Evolutionary conservation across 176 grass and related monocot genomes (phyloP).

Genomic region (Canna indica): DNA sequence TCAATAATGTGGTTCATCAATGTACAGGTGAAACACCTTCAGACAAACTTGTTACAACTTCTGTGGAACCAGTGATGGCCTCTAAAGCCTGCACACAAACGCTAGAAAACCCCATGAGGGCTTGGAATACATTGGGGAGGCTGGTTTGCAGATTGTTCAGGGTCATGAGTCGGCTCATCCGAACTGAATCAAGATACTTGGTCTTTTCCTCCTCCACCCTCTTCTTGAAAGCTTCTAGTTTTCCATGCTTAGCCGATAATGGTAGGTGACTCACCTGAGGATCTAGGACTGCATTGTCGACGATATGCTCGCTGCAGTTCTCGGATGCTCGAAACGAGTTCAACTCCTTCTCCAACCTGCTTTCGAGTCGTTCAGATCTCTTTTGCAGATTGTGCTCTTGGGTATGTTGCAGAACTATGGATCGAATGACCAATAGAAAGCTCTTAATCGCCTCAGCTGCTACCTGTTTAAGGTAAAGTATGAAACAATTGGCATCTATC

Average conservation of each 20-base stretch:
- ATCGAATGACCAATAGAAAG: conserved; percentile 63
- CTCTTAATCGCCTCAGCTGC: conserved; percentile 77
- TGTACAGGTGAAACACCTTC: conserved; percentile 33
- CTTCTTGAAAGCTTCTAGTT: conserved; percentile 65
- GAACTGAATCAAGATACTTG: conserved; percentile 65
- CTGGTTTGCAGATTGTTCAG: conserved; percentile 71
- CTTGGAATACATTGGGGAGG: conserved; percentile 89
- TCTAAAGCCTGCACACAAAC: conserved; percentile 61
- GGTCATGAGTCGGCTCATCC: conserved; percentile 65
- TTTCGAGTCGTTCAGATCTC: conserved; percentile 43
- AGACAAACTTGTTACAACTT: conserved; percentile 30
- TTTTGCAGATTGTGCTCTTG: conserved; percentile 74
- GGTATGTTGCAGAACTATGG: conserved; percentile 58
- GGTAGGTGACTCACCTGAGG: conserved; percentile 25
- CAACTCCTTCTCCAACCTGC: conserved; percentile 50
- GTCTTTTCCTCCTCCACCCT: conserved; percentile 65
- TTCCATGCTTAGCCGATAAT: conserved; percentile 32
- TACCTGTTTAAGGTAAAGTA: conserved; percentile 42
- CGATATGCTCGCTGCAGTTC: conserved; percentile 27
- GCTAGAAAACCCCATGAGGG: conserved; percentile 61
- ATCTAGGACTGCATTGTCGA: conserved; percentile 24
- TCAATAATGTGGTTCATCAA: neutral
- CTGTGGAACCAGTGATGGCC: conserved; percentile 55
- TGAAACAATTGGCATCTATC: neutral
- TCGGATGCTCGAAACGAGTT: neutral